Percentiles rank a stretch among this genome's conserved stretches.
Conservation (phyloP, 768 basidiomycete species). For the Cubamyces lactineus region DNA sequence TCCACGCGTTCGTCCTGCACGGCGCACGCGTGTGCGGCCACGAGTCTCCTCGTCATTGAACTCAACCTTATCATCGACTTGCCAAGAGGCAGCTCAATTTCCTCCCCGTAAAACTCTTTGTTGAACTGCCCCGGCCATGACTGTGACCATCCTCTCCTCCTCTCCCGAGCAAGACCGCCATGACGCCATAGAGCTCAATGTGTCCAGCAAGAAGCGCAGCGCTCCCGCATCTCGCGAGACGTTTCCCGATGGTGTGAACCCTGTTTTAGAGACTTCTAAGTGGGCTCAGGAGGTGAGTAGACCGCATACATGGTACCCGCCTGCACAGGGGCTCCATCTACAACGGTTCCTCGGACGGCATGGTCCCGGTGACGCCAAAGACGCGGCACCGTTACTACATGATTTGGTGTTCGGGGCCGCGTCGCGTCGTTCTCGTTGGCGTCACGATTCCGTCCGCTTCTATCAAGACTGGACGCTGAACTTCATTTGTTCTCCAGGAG, state of each 20-base stretch:
- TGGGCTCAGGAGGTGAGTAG: conserved; percentile 57
- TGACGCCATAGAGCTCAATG: not conserved
- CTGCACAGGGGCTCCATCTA: too few relatives aligned
- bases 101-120: not conserved
- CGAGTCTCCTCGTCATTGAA: not conserved
- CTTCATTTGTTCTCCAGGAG: conserved; percentile 44
- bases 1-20: too few relatives aligned
- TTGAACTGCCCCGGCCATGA: not conserved
- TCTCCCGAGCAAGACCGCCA: not conserved
- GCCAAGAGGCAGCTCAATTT: not conserved
- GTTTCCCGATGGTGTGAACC: conserved; percentile 42
- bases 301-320: not conserved
- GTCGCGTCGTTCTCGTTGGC: too few relatives aligned
- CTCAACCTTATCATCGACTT: not conserved
- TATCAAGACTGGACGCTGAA: not conserved
- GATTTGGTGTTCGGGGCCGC: too few relatives aligned
- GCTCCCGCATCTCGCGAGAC: not conserved
- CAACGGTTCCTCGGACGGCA: too few relatives aligned
- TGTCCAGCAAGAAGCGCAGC: not conserved
- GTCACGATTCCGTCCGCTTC: too few relatives aligned
- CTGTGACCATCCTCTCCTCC: conserved; percentile 4
- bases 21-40: not conserved
- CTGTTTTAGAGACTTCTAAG: conserved; percentile 60
- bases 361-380: too few relatives aligned
- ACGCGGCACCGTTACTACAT: too few relatives aligned